Evolutionary conservation across 495 filamentous ascomycete species (phyloP).

Genomic region (Penicillium steckii): DNA sequence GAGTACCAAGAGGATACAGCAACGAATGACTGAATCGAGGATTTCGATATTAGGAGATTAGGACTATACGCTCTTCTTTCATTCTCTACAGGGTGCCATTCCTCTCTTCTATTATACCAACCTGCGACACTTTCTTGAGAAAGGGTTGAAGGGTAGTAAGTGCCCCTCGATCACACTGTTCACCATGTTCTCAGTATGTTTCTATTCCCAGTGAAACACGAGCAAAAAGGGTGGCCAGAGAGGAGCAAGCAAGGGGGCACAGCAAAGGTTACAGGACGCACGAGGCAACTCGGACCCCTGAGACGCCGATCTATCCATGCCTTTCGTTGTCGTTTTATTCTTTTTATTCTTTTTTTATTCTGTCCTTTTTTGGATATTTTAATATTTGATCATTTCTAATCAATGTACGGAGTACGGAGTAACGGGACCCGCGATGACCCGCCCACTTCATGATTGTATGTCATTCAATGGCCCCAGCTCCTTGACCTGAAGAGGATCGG

Average conservation of each 20-base stretch:
- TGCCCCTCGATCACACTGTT: neutral
- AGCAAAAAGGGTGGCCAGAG: conserved; percentile 5
- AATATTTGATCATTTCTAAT: conserved; percentile 19
- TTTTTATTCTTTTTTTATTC: neutral
- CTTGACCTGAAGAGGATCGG: neutral
- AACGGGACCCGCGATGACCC: conserved; percentile 11
- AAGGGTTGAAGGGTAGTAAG: neutral
- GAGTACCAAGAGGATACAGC: neutral
- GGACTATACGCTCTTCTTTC: too few species aligned
- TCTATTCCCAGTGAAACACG: conserved; percentile 27
- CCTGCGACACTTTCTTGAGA: neutral
- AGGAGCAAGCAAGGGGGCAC: conserved; percentile 6
- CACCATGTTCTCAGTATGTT: conserved; percentile 6
- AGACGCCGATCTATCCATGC: conserved; percentile 6
- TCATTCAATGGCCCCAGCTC: neutral
- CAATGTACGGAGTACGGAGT: too few species aligned
- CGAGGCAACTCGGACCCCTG: conserved; percentile 16
- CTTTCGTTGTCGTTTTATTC: neutral
- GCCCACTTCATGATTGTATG: neutral
- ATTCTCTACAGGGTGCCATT: neutral
- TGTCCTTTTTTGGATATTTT: conserved; percentile 3
- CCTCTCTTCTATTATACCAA: conserved; percentile 15
- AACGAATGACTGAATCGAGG: conserved; percentile 12
- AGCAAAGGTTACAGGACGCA: neutral
- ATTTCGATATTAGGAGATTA: conserved; percentile 5